Evolutionary conservation across 2,329 filamentous ascomycete species (phyloP).

Genomic region (Fusarium incarnatum): DNA sequence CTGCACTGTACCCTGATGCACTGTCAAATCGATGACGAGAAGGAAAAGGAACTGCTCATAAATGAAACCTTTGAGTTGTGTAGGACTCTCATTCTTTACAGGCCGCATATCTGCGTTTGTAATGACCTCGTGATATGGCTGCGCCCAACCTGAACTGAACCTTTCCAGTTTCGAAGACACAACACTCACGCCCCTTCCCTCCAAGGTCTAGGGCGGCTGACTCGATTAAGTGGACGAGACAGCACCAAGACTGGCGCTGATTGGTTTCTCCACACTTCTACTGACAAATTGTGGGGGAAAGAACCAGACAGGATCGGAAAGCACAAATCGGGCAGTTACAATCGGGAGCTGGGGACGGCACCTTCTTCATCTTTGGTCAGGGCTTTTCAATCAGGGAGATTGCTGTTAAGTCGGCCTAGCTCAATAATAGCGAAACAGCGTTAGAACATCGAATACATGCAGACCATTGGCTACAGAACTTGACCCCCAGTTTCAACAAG

Average conservation of each 20-base stretch:
- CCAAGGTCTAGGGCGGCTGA: conserved; percentile 11
- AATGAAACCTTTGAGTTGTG: not conserved
- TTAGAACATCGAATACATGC: not conserved
- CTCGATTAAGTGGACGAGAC: conserved; percentile 36
- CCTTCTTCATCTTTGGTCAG: conserved; percentile 8
- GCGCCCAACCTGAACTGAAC: conserved; percentile 26
- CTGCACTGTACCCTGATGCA: not conserved
- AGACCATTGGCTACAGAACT: not conserved
- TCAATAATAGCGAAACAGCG: not conserved
- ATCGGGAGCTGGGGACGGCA: conserved; percentile 33
- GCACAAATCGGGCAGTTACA: conserved; percentile 36
- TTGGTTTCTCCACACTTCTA: conserved; percentile 46
- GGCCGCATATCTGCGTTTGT: conserved; percentile 42
- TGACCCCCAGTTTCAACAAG: not conserved
- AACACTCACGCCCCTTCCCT: conserved; percentile 24
- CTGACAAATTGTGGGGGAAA: conserved; percentile 43
- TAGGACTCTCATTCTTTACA: conserved; percentile 13
- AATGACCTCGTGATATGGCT: conserved; percentile 40
- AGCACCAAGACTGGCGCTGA: conserved; percentile 23
- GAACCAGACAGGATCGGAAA: conserved; percentile 25
- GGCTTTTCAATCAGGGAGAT: conserved; percentile 7
- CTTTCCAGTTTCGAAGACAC: conserved; percentile 22
- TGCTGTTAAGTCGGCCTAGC: not conserved
- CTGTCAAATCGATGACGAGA: conserved; percentile 13
- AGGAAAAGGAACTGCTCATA: not conserved